Percentiles rank a stretch among this genome's conserved stretches.
Evolutionary conservation across 257 asterid genomes (phyloP).

Genomic region (Lycium barbarum): DNA sequence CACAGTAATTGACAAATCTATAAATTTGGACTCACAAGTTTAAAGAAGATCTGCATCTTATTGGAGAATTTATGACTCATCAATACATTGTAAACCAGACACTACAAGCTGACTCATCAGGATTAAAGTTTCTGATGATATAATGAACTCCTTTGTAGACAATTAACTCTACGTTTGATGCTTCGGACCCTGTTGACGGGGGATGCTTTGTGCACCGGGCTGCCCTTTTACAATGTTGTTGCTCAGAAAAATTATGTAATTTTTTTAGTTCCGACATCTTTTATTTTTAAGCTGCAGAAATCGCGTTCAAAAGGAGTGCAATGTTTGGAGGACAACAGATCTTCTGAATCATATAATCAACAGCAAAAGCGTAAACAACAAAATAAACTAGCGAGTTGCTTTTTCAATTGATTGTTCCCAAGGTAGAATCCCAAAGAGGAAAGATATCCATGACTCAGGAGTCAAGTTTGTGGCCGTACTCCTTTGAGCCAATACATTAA

Average conservation of each 20-base stretch:
- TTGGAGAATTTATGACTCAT: neutral
- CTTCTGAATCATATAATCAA: neutral
- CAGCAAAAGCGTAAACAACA: neutral
- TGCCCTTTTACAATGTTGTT: neutral
- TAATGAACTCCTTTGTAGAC: neutral
- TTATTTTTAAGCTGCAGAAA: neutral
- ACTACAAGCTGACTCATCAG: constrained; percentile 9
- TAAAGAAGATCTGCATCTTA: neutral
- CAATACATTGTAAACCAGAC: constrained; percentile 4
- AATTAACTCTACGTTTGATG: neutral
- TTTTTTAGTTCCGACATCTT: neutral
- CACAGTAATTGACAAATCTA: neutral
- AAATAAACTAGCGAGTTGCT: constrained; percentile 5
- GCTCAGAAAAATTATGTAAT: neutral
- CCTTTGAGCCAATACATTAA: neutral
- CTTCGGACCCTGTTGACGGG: too few species aligned
- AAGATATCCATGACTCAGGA: neutral
- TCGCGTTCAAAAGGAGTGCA: constrained; percentile 1
- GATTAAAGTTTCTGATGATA: constrained; percentile 14
- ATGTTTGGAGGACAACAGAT: neutral
- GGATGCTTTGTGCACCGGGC: too few species aligned
- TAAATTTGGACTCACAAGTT: neutral
- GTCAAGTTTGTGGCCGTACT: neutral
- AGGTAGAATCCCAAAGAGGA: constrained; percentile 2
- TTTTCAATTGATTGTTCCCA: neutral